These are phyloP conservation scores for Prunus mume DNA, from an alignment of 306 rosid species.

Conservation along the genomic window DNA sequence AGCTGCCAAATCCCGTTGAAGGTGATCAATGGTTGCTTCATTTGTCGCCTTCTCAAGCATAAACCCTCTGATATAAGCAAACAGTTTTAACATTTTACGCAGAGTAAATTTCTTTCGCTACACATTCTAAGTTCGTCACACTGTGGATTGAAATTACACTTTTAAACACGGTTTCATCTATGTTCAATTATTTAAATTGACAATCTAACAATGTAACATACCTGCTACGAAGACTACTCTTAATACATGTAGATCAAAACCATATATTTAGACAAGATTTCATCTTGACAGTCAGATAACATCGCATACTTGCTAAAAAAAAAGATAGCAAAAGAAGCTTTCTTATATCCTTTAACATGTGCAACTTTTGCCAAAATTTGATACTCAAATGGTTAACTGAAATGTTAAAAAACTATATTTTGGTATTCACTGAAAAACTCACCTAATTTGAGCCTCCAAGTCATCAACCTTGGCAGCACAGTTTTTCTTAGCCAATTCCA, in stretches of 20 bases:
- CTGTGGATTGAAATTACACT: not conserved
- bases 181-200: not conserved
- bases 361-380: not conserved
- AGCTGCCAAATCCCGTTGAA: slow-evolving; percentile 52
- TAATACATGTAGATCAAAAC: not conserved
- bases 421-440: slow-evolving; percentile 7
- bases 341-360: not conserved
- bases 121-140: not conserved
- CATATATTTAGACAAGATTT: not conserved
- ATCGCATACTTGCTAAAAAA: no score
- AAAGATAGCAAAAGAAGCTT: no score
- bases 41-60: slow-evolving; percentile 40
- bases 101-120: not conserved
- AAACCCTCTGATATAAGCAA: slow-evolving; percentile 40
- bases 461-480: slow-evolving; percentile 38
- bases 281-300: not conserved
- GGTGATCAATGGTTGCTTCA: slow-evolving; percentile 53
- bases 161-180: not conserved
- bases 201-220: not conserved
- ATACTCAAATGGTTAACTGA: not conserved
- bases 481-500: slow-evolving; percentile 53
- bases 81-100: slow-evolving; percentile 2
- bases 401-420: no score
- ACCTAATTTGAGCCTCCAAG: slow-evolving; percentile 57
- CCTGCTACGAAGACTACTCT: not conserved